These are phyloP conservation scores for Linanthus parryae DNA, from an alignment of 148 eudicot genomes.

Conservation along the genomic window DNA sequence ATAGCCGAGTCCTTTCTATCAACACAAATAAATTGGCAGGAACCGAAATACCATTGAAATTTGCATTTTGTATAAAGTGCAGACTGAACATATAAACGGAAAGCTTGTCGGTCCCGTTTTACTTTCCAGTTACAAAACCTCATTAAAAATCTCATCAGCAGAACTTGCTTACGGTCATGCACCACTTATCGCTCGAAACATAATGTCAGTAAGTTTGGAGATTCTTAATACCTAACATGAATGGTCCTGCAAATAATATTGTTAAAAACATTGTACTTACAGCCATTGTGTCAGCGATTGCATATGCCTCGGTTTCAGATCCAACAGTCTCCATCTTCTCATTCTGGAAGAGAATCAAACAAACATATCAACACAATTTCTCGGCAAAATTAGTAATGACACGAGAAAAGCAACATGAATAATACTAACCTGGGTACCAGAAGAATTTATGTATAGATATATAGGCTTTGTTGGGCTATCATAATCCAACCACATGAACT, in stretches of 20 bases:
- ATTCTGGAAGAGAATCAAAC: constrained; percentile 31
- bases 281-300: constrained; percentile 76
- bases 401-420: background rate
- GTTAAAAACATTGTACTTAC: constrained; percentile 70
- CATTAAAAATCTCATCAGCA: no score
- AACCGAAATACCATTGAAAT: background rate
- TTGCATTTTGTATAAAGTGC: background rate
- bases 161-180: no score
- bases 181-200: no score
- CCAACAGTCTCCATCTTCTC: constrained; percentile 74
- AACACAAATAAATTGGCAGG: background rate
- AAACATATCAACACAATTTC: background rate
- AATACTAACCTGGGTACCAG: constrained; percentile 71
- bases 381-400: constrained; percentile 1
- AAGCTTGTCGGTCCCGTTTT: no score
- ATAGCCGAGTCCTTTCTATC: constrained; percentile 7
- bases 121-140: no score
- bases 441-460: constrained; percentile 71
- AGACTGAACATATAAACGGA: no score
- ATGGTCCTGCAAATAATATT: no score
- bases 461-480: constrained; percentile 70
- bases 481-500: constrained; percentile 83
- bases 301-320: constrained; percentile 75
- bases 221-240: no score
- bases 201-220: no score